These are phyloP conservation scores for Nigrospora osmanthi DNA, from an alignment of 2,329 filamentous ascomycete genomes.

Conservation along the genomic window DNA sequence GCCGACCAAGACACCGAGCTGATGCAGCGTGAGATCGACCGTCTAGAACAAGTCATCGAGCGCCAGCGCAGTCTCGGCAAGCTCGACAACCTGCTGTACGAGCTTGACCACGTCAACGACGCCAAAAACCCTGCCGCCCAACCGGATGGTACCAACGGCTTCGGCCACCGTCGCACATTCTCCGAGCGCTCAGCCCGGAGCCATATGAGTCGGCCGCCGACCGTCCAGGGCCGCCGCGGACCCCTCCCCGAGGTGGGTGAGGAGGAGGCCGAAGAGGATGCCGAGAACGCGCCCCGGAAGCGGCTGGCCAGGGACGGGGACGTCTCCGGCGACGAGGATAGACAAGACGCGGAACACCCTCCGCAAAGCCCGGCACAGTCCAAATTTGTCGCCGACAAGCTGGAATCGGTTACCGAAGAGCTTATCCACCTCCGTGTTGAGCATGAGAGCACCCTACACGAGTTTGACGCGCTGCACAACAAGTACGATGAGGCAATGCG, in stretches of 20 bases:
- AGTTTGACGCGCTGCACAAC: conserved; percentile 72
- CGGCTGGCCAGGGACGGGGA: neutral
- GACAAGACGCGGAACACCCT: conserved; percentile 28
- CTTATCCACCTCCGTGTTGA: conserved; percentile 84
- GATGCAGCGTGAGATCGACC: conserved; percentile 94
- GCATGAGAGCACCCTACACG: conserved; percentile 75
- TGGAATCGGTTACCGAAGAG: conserved; percentile 86
- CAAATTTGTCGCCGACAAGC: conserved; percentile 83
- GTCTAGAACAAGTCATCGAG: conserved; percentile 89
- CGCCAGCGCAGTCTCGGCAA: conserved; percentile 92
- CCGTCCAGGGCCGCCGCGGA: conserved; percentile 40
- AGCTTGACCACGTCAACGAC: conserved; percentile 73
- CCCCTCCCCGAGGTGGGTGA: conserved; percentile 46
- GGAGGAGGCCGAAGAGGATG: conserved; percentile 25
- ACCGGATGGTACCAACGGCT: conserved; percentile 27
- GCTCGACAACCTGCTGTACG: conserved; percentile 83
- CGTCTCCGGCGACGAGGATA: neutral
- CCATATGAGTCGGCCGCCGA: conserved; percentile 38
- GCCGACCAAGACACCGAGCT: conserved; percentile 92
- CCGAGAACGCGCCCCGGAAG: conserved; percentile 10
- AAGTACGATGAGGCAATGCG: conserved; percentile 90
- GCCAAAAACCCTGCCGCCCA: conserved; percentile 32
- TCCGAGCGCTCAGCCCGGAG: conserved; percentile 48
- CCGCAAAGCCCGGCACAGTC: conserved; percentile 70
- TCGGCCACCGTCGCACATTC: conserved; percentile 34